phyloP scores from a whole-genome alignment of 2,329 filamentous ascomycete species.

The Pseudocercospora cruenta region DNA sequence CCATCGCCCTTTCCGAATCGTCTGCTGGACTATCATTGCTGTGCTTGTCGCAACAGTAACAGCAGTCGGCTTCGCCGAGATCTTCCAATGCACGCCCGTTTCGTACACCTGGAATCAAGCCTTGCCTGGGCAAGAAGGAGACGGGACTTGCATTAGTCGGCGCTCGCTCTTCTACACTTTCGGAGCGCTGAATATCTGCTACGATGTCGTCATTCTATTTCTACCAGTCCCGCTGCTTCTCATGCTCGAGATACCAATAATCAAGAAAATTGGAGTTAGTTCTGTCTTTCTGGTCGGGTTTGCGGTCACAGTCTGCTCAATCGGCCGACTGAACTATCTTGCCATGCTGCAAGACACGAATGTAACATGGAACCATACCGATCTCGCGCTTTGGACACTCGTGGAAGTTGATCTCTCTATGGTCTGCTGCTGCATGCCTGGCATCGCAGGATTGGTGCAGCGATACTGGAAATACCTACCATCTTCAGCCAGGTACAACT shows the following conservation, averaged over 20 bases:
- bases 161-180: conserved; percentile 2
- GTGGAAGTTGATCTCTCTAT: conserved; percentile 16
- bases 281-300: conserved; percentile 15
- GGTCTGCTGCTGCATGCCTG: conserved; percentile 19
- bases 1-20: conserved; percentile 2
- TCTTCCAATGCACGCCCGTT: conserved; percentile 15
- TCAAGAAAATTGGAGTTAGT: conserved; percentile 8
- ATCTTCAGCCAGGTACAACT: neutral
- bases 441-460: conserved; percentile 4
- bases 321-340: conserved; percentile 13
- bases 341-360: conserved; percentile 8
- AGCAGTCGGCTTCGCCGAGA: conserved; percentile 12
- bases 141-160: conserved; percentile 8
- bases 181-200: conserved; percentile 14
- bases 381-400: conserved; percentile 13
- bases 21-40: conserved; percentile 1
- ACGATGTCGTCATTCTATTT: conserved; percentile 13
- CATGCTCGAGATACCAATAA: neutral
- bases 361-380: conserved; percentile 12
- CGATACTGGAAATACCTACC: neutral
- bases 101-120: neutral
- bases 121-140: neutral
- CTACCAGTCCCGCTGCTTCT: conserved; percentile 15
- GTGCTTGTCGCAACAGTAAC: conserved; percentile 15
- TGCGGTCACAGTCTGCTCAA: conserved; percentile 11